Conservation (phyloP, 2,329 filamentous ascomycete species). For the Huntiella abstrusa region DNA sequence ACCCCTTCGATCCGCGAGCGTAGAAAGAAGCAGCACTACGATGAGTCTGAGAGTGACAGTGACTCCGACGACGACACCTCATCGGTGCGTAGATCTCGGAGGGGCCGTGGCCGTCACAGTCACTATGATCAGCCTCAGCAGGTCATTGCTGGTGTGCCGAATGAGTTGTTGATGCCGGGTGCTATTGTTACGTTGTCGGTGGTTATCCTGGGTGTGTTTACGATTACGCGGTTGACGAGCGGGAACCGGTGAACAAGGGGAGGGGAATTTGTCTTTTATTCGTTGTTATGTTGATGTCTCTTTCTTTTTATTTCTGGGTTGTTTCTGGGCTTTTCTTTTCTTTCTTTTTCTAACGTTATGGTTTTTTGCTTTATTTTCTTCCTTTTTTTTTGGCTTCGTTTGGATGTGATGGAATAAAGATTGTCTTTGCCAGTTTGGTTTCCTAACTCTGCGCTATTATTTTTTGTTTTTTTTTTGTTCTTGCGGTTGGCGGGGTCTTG, state of each 20-base stretch:
- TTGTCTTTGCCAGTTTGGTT: neutral
- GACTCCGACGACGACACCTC: slow-evolving; percentile 35
- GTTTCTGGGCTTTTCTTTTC: slow-evolving; percentile 3
- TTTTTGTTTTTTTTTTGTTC: neutral
- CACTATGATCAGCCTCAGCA: slow-evolving; percentile 32
- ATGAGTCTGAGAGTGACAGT: slow-evolving; percentile 39
- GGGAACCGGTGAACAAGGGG: slow-evolving; percentile 21
- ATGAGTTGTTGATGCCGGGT: slow-evolving; percentile 80
- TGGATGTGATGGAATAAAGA: neutral
- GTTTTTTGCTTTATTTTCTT: slow-evolving; percentile 2
- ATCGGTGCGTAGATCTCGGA: slow-evolving; percentile 26
- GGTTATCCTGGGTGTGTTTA: slow-evolving; percentile 85
- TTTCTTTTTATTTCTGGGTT: neutral
- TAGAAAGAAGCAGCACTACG: slow-evolving; percentile 21
- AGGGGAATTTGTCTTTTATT: slow-evolving; percentile 3
- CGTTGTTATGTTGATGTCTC: slow-evolving; percentile 1
- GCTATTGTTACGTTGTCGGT: slow-evolving; percentile 90
- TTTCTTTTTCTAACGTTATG: slow-evolving; percentile 4
- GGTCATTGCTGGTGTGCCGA: slow-evolving; percentile 77
- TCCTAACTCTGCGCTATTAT: neutral
- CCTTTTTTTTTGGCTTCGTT: slow-evolving; percentile 1
- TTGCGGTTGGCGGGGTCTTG: neutral
- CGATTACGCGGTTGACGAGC: slow-evolving; percentile 51
- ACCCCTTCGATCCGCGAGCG: slow-evolving; percentile 29
- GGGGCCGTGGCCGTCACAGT: slow-evolving; percentile 17